Evolutionary conservation across 2,329 filamentous ascomycete genomes (phyloP).

Genomic region (Colletotrichum simmondsii): DNA sequence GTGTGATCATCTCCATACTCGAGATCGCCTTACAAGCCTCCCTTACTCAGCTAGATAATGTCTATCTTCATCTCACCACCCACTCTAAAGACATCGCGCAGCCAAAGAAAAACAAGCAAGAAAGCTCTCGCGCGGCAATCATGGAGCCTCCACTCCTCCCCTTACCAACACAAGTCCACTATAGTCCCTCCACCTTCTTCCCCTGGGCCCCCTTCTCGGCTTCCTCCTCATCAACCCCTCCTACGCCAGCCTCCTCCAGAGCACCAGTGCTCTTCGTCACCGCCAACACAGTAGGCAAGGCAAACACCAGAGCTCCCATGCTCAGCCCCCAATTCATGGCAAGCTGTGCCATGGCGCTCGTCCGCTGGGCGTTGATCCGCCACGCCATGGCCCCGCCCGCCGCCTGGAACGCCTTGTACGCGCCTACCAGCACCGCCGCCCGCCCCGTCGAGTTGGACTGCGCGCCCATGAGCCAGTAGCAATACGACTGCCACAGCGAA

Average conservation of each 20-base stretch:
- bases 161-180: constrained; percentile 4
- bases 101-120: too few species aligned
- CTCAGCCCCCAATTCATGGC: constrained; percentile 58
- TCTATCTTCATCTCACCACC: too few species aligned
- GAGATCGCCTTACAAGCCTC: too few species aligned
- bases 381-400: constrained; percentile 57
- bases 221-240: background rate
- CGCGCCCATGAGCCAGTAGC: constrained; percentile 69
- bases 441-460: constrained; percentile 52
- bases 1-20: too few species aligned
- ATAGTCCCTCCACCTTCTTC: constrained; percentile 29
- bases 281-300: constrained; percentile 53
- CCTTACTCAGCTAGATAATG: too few species aligned
- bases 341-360: constrained; percentile 52
- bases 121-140: too few species aligned
- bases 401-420: constrained; percentile 58
- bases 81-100: too few species aligned
- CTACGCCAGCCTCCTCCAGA: constrained; percentile 39
- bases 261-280: constrained; percentile 43
- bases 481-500: constrained; percentile 71
- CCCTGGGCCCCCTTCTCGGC: background rate
- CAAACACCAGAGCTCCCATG: constrained; percentile 54
- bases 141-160: too few species aligned
- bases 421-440: constrained; percentile 56
- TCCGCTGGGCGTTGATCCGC: constrained; percentile 51